Base-by-base conservation (phyloP, 352 stramenopile species). In the Globisporangium abappressorium region DNA sequence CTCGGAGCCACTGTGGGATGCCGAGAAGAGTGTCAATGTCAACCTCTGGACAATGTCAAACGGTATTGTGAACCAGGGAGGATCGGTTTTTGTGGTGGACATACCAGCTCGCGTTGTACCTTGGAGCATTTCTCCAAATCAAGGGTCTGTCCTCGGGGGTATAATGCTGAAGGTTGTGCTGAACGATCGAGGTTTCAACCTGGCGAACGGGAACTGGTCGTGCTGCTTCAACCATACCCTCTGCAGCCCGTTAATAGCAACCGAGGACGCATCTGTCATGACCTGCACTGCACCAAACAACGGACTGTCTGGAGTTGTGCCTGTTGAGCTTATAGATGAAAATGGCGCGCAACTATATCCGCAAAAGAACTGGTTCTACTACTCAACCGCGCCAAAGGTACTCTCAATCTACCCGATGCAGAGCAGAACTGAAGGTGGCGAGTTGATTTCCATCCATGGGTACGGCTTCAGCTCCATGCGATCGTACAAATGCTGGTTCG, bases 331-430 rank as follows among this genome's bases (percentile, higher is more conserved):
- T 5, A 34, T 62, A 24, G 18, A 69, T 20, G 47, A 62, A 0
- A 5, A 70, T 26, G 56, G 56, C 0, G 14, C 26, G 3, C 7
- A 15, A 5, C 1, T 74, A 36, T 62, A 58, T 28, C 8, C 62
- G 6, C 65, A 71, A 53, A 72, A 51, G 14, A 66, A 54, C n/a
- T 84, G 76, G 76, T 84, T 82, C 62, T 70, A 68, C 51, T 80
- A 83, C 43, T 51, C 71, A 11, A 38, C 49, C 26, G 18, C 68
- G 34, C 72, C 78, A 9, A 70, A 66, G 6, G 34, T 83, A 5
- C 60, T 63, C 54, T 51, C 68, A 5, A 70, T 85, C 51, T 72
- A 41, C 36, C 74, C 67, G 38, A 62, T 9, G 5, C 67, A 41
- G 41, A 69, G 64, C 4, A 77, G 30, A 22, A 20, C 64, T 30